phyloP scores from a whole-genome alignment of 2,329 filamentous ascomycete genomes.

The Aureobasidium musti region DNA sequence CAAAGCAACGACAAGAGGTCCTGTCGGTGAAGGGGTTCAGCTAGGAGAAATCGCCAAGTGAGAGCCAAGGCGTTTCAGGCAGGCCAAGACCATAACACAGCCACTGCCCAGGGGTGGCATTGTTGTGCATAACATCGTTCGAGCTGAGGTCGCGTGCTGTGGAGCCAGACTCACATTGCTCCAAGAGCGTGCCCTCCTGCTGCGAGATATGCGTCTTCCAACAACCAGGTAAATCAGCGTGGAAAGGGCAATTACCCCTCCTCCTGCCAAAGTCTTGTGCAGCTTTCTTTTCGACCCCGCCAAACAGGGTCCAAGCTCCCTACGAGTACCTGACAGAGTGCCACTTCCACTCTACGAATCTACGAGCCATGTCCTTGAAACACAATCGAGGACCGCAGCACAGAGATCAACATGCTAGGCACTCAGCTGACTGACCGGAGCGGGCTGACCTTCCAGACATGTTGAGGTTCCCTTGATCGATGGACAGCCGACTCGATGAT shows the following conservation, averaged over 20 bases:
- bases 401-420: neutral
- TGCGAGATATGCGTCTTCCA: neutral
- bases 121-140: neutral
- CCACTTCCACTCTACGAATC: too few species aligned
- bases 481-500: neutral
- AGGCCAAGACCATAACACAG: neutral
- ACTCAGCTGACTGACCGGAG: neutral
- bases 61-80: constrained; percentile 11
- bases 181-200: neutral
- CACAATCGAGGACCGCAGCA: too few species aligned
- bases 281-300: neutral
- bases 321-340: neutral
- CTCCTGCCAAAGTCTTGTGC: neutral
- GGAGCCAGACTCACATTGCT: neutral
- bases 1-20: neutral
- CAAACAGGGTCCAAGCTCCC: constrained; percentile 17
- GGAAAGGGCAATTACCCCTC: neutral
- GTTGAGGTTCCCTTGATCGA: neutral
- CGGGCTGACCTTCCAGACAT: neutral
- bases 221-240: neutral
- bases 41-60: constrained; percentile 9
- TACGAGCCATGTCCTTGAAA: too few species aligned
- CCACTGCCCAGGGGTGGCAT: neutral
- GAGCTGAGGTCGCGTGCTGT: neutral
- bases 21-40: neutral